Conservation (phyloP, 106 monocot species). For the Vanilla planifolia region DNA sequence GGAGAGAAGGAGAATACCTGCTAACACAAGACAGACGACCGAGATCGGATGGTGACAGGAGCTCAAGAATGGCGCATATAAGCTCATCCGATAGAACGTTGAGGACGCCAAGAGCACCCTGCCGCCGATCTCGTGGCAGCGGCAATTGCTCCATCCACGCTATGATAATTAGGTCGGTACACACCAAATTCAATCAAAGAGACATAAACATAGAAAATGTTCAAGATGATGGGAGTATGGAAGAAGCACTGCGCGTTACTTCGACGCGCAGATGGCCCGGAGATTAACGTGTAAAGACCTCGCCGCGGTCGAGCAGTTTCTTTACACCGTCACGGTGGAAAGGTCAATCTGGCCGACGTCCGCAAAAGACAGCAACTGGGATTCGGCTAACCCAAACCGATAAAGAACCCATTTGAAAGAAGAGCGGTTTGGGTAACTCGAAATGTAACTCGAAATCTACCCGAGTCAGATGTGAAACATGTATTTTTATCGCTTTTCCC, state of each 20-base stretch:
- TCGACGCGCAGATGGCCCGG: background rate
- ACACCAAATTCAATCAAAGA: background rate
- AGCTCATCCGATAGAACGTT: constrained; percentile 68
- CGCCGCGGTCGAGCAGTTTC: no score
- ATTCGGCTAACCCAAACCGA: no score
- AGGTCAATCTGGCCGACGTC: no score
- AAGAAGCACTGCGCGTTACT: background rate
- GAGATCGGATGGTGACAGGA: constrained; percentile 60
- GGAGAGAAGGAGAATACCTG: constrained; percentile 39
- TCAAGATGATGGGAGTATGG: background rate
- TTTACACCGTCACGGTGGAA: no score
- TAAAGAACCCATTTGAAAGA: no score
- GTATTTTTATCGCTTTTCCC: no score
- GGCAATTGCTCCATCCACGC: background rate
- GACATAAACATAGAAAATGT: background rate
- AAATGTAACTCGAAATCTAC: no score
- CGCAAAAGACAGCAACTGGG: no score
- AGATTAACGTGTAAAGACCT: background rate
- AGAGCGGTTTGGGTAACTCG: no score
- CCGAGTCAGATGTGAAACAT: no score
- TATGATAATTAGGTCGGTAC: background rate
- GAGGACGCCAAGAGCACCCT: constrained; percentile 61
- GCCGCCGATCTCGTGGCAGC: constrained; percentile 49
- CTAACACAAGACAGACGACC: constrained; percentile 83
- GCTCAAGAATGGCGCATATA: constrained; percentile 72